These are phyloP conservation scores for Cynanchum wilfordii DNA, from an alignment of 257 asterid genomes.

Conservation along the genomic window DNA sequence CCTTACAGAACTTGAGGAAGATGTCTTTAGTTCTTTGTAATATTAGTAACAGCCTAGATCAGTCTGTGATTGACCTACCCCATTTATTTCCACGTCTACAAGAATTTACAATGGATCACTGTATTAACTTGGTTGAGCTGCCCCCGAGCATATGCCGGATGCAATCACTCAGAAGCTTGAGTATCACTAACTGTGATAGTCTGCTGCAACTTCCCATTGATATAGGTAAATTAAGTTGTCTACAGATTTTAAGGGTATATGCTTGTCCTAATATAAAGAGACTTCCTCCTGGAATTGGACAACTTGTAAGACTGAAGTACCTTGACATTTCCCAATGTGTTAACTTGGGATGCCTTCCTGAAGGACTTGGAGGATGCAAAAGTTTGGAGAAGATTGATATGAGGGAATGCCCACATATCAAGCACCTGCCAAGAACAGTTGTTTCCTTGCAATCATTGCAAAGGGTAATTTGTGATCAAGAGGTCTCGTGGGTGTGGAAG, in stretches of 20 bases:
- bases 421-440: constrained; percentile 52
- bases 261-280: constrained; percentile 67
- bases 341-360: constrained; percentile 61
- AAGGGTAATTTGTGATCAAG: constrained; percentile 74
- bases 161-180: constrained; percentile 55
- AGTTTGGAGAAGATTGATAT: constrained; percentile 79
- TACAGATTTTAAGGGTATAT: constrained; percentile 55
- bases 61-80: constrained; percentile 43
- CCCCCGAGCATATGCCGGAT: constrained; percentile 59
- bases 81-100: constrained; percentile 68
- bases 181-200: constrained; percentile 80
- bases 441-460: constrained; percentile 31
- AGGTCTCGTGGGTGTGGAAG: constrained; percentile 59
- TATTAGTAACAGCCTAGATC: constrained; percentile 41
- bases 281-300: constrained; percentile 51
- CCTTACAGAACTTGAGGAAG: constrained; percentile 53
- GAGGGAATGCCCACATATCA: constrained; percentile 70
- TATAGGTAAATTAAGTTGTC: constrained; percentile 40
- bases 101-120: constrained; percentile 82
- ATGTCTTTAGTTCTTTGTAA: constrained; percentile 70
- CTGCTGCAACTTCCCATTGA: constrained; percentile 60
- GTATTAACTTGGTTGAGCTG: constrained; percentile 61
- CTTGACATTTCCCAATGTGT: constrained; percentile 76
- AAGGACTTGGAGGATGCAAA: constrained; percentile 56
- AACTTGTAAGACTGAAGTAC: constrained; percentile 47